phyloP scores from a whole-genome alignment of 179 eudicot species.

The Camellia oleifera region DNA sequence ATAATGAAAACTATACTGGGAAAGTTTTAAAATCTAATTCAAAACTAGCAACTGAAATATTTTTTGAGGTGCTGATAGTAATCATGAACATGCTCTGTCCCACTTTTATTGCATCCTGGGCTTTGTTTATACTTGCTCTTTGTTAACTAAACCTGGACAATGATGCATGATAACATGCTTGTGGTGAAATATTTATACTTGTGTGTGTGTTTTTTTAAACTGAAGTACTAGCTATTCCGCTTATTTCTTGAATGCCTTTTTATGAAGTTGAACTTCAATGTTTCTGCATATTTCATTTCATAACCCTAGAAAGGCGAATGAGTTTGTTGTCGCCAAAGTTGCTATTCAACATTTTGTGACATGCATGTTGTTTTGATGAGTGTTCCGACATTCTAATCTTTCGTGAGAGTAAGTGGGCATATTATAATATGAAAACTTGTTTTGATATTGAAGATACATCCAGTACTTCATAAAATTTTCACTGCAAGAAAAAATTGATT shows the following conservation, averaged over 20 bases:
- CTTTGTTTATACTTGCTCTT: slow-evolving; percentile 1
- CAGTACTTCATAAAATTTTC: background rate
- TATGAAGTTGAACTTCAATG: background rate
- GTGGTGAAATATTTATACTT: background rate
- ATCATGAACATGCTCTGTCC: background rate
- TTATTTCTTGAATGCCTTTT: background rate
- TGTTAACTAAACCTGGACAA: background rate
- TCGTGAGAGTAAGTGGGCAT: background rate
- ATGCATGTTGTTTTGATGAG: background rate
- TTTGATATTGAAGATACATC: background rate
- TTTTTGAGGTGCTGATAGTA: slow-evolving; percentile 10
- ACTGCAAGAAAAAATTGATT: background rate
- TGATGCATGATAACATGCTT: background rate
- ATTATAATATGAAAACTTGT: background rate
- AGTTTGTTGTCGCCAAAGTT: background rate
- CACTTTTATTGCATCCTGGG: background rate
- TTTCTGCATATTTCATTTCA: background rate
- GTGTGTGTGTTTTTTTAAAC: background rate
- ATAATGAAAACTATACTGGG: background rate
- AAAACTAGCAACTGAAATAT: background rate
- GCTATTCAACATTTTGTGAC: background rate
- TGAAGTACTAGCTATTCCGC: background rate
- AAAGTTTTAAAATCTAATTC: background rate
- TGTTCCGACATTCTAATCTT: background rate
- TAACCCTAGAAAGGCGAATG: background rate